phyloP scores from a whole-genome alignment of 1,284 basidiomycete genomes.

The Cryptococcus sp. region DNA sequence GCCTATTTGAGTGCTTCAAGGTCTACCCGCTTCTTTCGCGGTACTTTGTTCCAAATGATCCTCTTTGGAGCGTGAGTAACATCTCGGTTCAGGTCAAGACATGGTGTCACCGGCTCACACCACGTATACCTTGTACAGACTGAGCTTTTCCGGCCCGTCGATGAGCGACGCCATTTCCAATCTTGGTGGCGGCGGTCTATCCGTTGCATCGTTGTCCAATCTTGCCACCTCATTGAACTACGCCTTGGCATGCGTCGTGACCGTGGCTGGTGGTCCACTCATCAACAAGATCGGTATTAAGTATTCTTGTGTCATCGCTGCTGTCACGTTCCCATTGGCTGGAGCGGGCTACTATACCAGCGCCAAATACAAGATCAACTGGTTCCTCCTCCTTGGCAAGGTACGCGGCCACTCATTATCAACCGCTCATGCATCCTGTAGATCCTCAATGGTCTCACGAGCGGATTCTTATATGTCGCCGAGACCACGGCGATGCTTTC shows the following conservation, averaged over 20 bases:
- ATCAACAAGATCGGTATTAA: constrained; percentile 43
- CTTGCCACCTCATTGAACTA: constrained; percentile 24
- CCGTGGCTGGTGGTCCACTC: constrained; percentile 35
- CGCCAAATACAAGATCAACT: constrained; percentile 19
- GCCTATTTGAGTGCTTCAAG: neutral
- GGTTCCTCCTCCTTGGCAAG: constrained; percentile 29
- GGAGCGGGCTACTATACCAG: constrained; percentile 30
- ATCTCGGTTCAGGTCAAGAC: neutral
- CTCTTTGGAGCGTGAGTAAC: neutral
- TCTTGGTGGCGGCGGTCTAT: constrained; percentile 38
- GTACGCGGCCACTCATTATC: constrained; percentile 7
- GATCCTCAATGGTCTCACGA: constrained; percentile 18
- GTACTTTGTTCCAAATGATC: neutral
- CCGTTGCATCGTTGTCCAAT: constrained; percentile 30
- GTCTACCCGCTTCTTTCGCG: neutral
- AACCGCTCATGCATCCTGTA: neutral
- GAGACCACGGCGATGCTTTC: constrained; percentile 41
- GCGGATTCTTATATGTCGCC: constrained; percentile 35
- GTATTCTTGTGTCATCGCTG: constrained; percentile 31
- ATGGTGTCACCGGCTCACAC: neutral
- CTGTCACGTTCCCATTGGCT: constrained; percentile 18
- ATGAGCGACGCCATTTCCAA: constrained; percentile 33
- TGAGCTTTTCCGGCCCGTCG: constrained; percentile 31
- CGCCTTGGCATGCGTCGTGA: constrained; percentile 22
- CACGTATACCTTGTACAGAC: constrained; percentile 3